These are phyloP conservation scores for Styphnolobium japonicum DNA, from an alignment of 306 rosid species.

Conservation along the genomic window DNA sequence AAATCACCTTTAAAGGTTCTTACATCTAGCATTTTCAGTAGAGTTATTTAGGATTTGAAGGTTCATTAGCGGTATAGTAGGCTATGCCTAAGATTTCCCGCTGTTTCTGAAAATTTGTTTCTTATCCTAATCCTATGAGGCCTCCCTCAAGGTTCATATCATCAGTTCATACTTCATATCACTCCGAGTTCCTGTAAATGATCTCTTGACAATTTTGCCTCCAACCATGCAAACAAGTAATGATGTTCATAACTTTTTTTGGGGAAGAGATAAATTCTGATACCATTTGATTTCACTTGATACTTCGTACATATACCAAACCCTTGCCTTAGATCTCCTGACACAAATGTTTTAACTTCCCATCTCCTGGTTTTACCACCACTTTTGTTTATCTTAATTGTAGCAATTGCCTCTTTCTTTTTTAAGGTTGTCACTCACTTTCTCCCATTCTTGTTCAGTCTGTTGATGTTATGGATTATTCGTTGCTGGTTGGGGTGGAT, in stretches of 20 bases:
- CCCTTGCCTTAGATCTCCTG: neutral
- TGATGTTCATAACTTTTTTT: neutral
- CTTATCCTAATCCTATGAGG: neutral
- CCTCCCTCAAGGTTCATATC: neutral
- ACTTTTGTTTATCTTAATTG: neutral
- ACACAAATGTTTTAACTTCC: neutral
- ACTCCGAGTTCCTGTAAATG: neutral
- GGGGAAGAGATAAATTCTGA: neutral
- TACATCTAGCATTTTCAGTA: neutral
- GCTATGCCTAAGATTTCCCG: neutral
- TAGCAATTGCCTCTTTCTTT: neutral
- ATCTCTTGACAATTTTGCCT: neutral
- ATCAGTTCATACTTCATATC: too few species aligned
- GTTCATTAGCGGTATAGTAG: neutral
- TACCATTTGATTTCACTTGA: neutral
- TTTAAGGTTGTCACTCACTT: neutral
- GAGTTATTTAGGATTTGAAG: neutral
- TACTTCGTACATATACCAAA: neutral
- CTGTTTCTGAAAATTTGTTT: too few species aligned
- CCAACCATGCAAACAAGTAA: too few species aligned
- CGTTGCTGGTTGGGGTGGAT: conserved; percentile 93
- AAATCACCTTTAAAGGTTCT: neutral
- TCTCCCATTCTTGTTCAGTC: conserved; percentile 49
- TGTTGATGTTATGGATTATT: conserved; percentile 95
- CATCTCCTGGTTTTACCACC: neutral